Evolutionary conservation across 768 basidiomycete species (phyloP).

Genomic region (Tulasnella calospora): DNA sequence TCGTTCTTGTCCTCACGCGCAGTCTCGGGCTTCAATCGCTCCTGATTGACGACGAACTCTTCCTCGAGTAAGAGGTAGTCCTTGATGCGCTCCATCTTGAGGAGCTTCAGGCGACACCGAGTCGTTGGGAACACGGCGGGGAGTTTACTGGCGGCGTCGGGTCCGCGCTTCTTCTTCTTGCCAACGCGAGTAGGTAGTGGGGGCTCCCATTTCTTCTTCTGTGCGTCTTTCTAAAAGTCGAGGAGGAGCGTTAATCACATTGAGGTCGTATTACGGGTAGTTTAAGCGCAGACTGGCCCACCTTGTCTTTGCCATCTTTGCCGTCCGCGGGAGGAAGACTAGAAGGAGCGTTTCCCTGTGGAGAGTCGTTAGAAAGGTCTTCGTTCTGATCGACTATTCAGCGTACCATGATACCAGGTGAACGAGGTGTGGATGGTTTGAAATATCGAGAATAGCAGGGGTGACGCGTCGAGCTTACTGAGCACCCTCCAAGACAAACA

Average conservation of each 20-base stretch:
- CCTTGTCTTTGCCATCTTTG: constrained; percentile 45
- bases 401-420: not conserved
- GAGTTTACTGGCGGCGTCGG: constrained; percentile 82
- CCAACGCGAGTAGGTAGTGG: constrained; percentile 95
- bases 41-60: constrained; percentile 90
- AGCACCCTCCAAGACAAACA: not conserved
- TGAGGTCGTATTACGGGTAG: not conserved
- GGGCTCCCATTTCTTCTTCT: constrained; percentile 97
- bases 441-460: not conserved
- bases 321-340: constrained; percentile 44
- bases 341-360: constrained; percentile 72
- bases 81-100: constrained; percentile 97
- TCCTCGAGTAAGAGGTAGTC: constrained; percentile 95
- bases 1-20: constrained; percentile 92
- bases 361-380: not conserved
- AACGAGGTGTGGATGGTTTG: not conserved
- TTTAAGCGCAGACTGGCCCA: constrained; percentile 7
- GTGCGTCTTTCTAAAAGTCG: constrained; percentile 44
- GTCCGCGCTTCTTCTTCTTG: constrained; percentile 92
- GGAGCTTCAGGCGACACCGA: constrained; percentile 87
- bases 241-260: constrained; percentile 34
- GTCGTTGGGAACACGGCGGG: constrained; percentile 92
- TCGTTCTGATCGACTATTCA: not conserved
- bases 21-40: constrained; percentile 79
- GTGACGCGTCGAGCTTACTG: not conserved